phyloP scores from a whole-genome alignment of 2,329 filamentous ascomycete genomes.

The Mycogone perniciosa region DNA sequence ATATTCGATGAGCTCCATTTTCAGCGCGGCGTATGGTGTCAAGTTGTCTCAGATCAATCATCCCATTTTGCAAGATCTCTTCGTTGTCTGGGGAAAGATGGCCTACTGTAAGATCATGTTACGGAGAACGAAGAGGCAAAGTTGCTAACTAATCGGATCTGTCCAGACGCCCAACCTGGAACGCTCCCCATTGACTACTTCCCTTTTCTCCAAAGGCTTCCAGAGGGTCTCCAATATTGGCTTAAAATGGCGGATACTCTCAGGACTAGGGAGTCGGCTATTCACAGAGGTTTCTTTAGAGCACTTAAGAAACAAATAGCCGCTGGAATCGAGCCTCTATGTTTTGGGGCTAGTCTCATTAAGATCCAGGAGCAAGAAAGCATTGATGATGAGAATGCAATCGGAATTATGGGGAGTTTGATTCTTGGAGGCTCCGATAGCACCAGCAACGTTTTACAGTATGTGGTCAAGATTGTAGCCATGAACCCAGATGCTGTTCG shows the following conservation, averaged over 20 bases:
- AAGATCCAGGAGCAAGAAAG: neutral
- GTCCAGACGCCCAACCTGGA: conserved; percentile 3
- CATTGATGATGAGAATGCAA: neutral
- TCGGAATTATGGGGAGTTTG: neutral
- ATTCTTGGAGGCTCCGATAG: neutral
- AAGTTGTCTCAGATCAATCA: neutral
- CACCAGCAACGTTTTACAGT: neutral
- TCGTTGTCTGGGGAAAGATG: neutral
- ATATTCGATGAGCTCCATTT: conserved; percentile 6
- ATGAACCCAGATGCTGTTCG: conserved; percentile 1
- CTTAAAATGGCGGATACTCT: neutral
- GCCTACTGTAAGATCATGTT: neutral
- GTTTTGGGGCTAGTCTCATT: neutral
- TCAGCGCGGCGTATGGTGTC: conserved; percentile 7
- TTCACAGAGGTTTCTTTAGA: neutral
- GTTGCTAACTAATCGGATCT: neutral
- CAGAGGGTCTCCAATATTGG: conserved; percentile 5
- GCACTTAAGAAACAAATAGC: neutral
- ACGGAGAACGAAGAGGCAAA: neutral
- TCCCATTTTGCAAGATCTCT: conserved; percentile 3
- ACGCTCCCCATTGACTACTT: conserved; percentile 6
- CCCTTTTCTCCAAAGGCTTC: conserved; percentile 7
- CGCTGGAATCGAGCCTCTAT: neutral
- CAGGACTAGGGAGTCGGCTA: neutral
- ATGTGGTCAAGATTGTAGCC: conserved; percentile 4